Evolutionary conservation across 2,329 filamentous ascomycete genomes (phyloP), one percentile per base, ranked within the genome.

Genomic region (Hymenoscyphus salicellus): DNA sequence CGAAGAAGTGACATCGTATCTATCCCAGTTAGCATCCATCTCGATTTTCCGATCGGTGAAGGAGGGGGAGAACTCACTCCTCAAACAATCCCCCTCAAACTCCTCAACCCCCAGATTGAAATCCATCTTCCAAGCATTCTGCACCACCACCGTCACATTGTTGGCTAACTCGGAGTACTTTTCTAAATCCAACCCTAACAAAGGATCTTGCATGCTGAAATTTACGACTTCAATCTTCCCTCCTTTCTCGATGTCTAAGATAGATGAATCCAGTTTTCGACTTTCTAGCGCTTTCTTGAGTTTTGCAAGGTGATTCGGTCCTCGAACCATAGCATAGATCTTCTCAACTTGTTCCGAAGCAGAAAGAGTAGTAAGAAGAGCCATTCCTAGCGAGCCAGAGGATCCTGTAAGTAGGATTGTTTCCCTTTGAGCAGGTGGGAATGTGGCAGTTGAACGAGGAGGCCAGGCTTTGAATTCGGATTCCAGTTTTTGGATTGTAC

Each of bases 91-190:
- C 17, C 70, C 66, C 60, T 75, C 72, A 33, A 75, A 75, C 55
- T 70, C 67, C 58, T 73, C 69, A 14, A 75, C 72, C 7, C 66
- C 63, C 3, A 70, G 43, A 58, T 74, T 74, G 33, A 75, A 74
- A 61, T 75, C 72, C 70, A 75, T 72, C 63, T 73, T 74, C 73
- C 73, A 75, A 0, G 73, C 73, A 66, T 72, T 73, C 20, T 72
- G 69, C 32, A 74, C 60, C 30, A 74, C 72, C 2, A 69, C 61
- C 16, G 73, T 74, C 6, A 73, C 72, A 0, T 62, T 65, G 4
- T 43, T 66, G 3, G 71, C 70, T 20, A 74, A 55, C 17, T 65
- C 64, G 10, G 65, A 46, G 57, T 74, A 74, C 10, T 58, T 67
- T 2, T 72, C 71, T 3, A 74, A 61, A 49, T 71, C 69, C 4